phyloP scores from a whole-genome alignment of 306 rosid genomes.

The Hippophae gyantsensis region DNA sequence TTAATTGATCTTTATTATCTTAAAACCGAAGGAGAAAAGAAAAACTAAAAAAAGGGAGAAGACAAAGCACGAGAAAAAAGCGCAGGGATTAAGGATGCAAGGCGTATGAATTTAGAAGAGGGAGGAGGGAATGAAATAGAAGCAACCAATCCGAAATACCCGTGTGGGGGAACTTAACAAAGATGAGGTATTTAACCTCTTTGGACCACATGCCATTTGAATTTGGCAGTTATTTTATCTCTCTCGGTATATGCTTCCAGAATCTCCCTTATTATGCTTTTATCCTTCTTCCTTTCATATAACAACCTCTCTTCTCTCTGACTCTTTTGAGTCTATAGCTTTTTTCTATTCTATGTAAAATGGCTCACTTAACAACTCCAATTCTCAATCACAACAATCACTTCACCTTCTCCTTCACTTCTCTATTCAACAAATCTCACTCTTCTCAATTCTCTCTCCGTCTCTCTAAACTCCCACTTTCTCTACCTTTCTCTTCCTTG shows the following conservation, averaged over 20 bases:
- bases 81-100: too few relatives aligned
- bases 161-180: too few relatives aligned
- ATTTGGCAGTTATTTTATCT: background rate
- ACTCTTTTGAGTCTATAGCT: background rate
- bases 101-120: too few relatives aligned
- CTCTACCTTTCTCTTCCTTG: slow-evolving; percentile 14
- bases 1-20: too few relatives aligned
- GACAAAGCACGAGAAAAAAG: too few relatives aligned
- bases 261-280: background rate
- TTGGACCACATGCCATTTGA: too few relatives aligned
- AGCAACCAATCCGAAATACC: too few relatives aligned
- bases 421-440: background rate
- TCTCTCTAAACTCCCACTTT: slow-evolving; percentile 21
- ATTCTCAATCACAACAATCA: slow-evolving; percentile 32
- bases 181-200: too few relatives aligned
- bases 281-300: background rate
- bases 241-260: background rate
- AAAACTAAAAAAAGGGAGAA: too few relatives aligned
- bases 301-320: background rate
- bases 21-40: too few relatives aligned
- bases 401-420: slow-evolving; percentile 15
- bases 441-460: slow-evolving; percentile 14
- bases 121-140: too few relatives aligned
- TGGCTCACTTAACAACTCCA: slow-evolving; percentile 45
- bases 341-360: slow-evolving; percentile 9